Evolutionary conservation across 2,329 filamentous ascomycete genomes (phyloP), one percentile per base, ranked within the genome.

Genomic region (Penicillium crustosum): DNA sequence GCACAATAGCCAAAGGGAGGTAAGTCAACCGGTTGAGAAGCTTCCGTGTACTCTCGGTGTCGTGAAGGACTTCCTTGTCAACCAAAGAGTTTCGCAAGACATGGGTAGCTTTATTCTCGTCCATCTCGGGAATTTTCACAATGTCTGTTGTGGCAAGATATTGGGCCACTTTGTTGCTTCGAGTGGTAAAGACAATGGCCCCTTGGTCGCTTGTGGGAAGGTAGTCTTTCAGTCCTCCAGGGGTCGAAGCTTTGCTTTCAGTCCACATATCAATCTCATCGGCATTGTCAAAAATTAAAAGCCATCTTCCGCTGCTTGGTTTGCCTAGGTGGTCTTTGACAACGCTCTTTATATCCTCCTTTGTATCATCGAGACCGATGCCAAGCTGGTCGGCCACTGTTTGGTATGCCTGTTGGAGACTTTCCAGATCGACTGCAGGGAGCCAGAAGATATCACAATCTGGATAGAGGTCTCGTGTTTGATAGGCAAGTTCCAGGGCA

Each of bases 1-100:
- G 72, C 2, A 51, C 61, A 21, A 74, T 72, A 0, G 70, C 72
- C 2, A 75, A 39, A 7, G 72, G 72, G 1, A 75, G 68, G 60
- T 49, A 69, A 0, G 62, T 61, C 2, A 73, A 60, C 15, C 53
- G 56, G 1, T 62, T 33, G 8, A 72, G 61, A 1, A 74, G 62
- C 8, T 49, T 10, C 8, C 4, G 17, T 0, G 56, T 53, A 2
- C 21, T 45, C 2, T 50, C 21, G 7, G 33, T 5, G 19, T 71
- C 66, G 17, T 50, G n/a, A 0, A 68, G 29, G 5, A 68, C 51
- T 12, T 53, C 42, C 38, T 66, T 59, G 2, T 65, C 23, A 5
- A 62, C 3, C 2, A 70, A 51, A 6, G 21, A 53, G 2, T 60
- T 68, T 8, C 44, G 41, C 6, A 73, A 35, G 0, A 72, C 52